Evolutionary conservation across 106 monocot species (phyloP).

Genomic region (Apostasia shenzhenica): DNA sequence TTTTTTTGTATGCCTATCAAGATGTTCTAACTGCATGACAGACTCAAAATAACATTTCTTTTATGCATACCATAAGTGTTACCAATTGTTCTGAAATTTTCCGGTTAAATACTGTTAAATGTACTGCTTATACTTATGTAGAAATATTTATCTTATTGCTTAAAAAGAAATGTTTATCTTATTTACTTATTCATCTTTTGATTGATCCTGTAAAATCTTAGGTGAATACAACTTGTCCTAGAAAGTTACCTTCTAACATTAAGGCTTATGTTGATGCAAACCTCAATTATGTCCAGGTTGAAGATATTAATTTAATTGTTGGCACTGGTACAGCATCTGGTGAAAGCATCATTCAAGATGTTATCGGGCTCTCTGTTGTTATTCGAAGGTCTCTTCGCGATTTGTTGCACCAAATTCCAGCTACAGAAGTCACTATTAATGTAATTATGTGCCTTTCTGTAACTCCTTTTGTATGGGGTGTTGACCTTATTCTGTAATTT

Average conservation of each 20-base stretch:
- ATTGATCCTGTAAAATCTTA: no score
- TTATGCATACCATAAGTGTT: no score
- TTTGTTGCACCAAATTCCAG: slow-evolving; percentile 77
- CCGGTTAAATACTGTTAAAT: no score
- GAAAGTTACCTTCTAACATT: not conserved
- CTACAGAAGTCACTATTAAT: slow-evolving; percentile 50
- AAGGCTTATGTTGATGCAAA: not conserved
- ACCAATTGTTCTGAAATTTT: no score
- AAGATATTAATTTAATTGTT: slow-evolving; percentile 83
- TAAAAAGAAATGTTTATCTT: no score
- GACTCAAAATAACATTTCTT: no score
- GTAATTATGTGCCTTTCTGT: slow-evolving; percentile 24
- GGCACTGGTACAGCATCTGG: slow-evolving; percentile 50
- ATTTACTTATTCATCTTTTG: no score
- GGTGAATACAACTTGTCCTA: not conserved
- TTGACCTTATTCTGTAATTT: not conserved
- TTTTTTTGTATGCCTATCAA: no score
- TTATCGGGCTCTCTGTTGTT: slow-evolving; percentile 73
- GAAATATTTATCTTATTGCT: no score
- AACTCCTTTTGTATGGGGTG: not conserved
- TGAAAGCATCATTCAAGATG: slow-evolving; percentile 92
- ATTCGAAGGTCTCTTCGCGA: slow-evolving; percentile 81
- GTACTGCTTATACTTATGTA: no score
- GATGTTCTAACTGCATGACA: no score
- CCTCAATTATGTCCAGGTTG: slow-evolving; percentile 31